Evolutionary conservation across 352 stramenopile genomes (phyloP), one percentile per base, ranked within the genome.

Genomic region (Phytophthora tubulina): DNA sequence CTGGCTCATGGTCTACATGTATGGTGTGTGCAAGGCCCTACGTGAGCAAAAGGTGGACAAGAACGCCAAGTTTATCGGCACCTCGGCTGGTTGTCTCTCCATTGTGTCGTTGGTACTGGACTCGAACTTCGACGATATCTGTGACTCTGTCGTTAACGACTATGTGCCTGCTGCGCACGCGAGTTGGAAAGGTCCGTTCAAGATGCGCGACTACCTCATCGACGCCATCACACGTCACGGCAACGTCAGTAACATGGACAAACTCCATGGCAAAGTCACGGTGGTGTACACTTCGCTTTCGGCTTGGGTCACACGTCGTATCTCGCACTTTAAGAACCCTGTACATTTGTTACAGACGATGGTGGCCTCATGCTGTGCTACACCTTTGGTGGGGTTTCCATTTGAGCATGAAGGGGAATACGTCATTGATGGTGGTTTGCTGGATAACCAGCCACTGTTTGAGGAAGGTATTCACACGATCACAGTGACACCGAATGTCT

Each of bases 1-100:
- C 6, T 91, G 81, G 83, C 79, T 90, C 56, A 87, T 85, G 67
- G 72, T 81, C 56, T 90, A 87, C 68, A 78, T 86, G 63, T 86
- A 85, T 35, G 81, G 83, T 49, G 83, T 90, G 39, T 80, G 67
- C 62, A 84, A 90, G 55, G 78, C 80, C n/a, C 70, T 91, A 30
- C 82, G 81, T 4, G 63, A 86, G 42, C 64, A 72, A 11, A 78
- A 76, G 13, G 49, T 86, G 13, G 55, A 84, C 63, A 33, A 79
- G n/a, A 72, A 73, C 21, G 63, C 79, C 15, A 68, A 66, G 31
- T 85, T 86, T 46, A 81, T 86, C 35, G 82, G 81, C 36, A 75
- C 73, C 32, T 86, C 78, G 0, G 81, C 67, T 6, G 82, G 82
- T 15, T 76, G 80, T 27, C 63, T 88, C n/a, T 72, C 80, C 30